Evolutionary conservation across 306 rosid species (phyloP).

Genomic region (Cercis canadensis): DNA sequence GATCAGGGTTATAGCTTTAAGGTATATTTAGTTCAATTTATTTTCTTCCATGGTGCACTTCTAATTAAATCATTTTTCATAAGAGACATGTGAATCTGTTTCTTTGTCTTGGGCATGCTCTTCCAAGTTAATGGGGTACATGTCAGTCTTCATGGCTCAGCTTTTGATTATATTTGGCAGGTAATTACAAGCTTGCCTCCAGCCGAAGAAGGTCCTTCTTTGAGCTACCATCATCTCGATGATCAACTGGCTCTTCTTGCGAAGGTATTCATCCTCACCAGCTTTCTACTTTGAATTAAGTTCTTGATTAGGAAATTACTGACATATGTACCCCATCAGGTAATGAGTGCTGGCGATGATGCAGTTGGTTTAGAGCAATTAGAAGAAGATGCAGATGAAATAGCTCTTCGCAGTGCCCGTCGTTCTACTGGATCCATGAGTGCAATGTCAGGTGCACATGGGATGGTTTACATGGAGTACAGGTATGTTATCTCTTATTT

Average conservation of each 20-base stretch:
- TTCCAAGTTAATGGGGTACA: neutral
- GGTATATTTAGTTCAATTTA: conserved; percentile 49
- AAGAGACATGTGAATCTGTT: conserved; percentile 10
- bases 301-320: conserved; percentile 29
- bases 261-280: conserved; percentile 54
- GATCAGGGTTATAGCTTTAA: conserved; percentile 99
- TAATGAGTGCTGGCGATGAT: conserved; percentile 88
- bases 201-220: conserved; percentile 68
- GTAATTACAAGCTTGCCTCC: conserved; percentile 98
- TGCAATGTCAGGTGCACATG: conserved; percentile 93
- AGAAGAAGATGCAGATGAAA: conserved; percentile 88
- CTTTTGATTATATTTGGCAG: conserved; percentile 50
- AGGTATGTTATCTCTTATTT: conserved; percentile 49
- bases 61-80: conserved; percentile 3
- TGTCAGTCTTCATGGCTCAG: conserved; percentile 13
- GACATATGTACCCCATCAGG: conserved; percentile 50
- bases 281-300: conserved; percentile 28
- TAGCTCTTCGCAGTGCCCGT: conserved; percentile 75
- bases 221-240: conserved; percentile 74
- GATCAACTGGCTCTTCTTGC: conserved; percentile 92
- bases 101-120: conserved; percentile 12
- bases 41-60: conserved; percentile 16
- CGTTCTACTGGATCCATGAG: conserved; percentile 84
- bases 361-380: conserved; percentile 89
- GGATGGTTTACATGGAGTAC: conserved; percentile 94